phyloP scores from a whole-genome alignment of 306 rosid genomes.

The Cicer pinnatifidum region DNA sequence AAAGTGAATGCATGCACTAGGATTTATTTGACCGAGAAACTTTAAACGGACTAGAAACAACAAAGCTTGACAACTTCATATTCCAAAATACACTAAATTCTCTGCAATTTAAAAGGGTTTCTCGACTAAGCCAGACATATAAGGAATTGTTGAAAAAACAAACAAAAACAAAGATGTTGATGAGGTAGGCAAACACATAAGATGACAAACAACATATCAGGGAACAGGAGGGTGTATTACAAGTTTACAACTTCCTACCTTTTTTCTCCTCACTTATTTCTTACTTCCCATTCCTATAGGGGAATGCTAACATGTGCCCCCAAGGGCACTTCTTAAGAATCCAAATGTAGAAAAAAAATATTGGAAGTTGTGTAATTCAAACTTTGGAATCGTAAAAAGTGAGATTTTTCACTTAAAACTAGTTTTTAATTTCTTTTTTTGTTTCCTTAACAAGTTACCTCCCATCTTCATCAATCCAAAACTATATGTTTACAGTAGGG shows the following conservation, averaged over 20 bases:
- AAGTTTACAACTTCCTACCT: conserved; percentile 11
- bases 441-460: background rate
- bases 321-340: too few species aligned
- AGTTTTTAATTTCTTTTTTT: too few species aligned
- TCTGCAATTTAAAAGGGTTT: conserved; percentile 22
- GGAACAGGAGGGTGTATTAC: conserved; percentile 19
- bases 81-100: conserved; percentile 28
- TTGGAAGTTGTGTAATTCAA: too few species aligned
- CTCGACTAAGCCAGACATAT: background rate
- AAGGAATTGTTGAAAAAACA: conserved; percentile 9
- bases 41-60: conserved; percentile 1
- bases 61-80: conserved; percentile 20
- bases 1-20: background rate
- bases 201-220: conserved; percentile 12
- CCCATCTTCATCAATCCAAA: conserved; percentile 34
- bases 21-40: conserved; percentile 28
- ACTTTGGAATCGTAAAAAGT: too few species aligned
- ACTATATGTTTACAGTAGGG: conserved; percentile 14
- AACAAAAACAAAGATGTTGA: background rate
- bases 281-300: background rate
- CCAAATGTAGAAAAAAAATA: too few species aligned
- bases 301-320: too few species aligned
- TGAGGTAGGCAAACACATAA: conserved; percentile 23
- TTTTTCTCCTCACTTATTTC: conserved; percentile 14
- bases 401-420: too few species aligned